Conservation (phyloP, 352 stramenopile species). For the Thalassiosira livingstoniorum region DNA sequence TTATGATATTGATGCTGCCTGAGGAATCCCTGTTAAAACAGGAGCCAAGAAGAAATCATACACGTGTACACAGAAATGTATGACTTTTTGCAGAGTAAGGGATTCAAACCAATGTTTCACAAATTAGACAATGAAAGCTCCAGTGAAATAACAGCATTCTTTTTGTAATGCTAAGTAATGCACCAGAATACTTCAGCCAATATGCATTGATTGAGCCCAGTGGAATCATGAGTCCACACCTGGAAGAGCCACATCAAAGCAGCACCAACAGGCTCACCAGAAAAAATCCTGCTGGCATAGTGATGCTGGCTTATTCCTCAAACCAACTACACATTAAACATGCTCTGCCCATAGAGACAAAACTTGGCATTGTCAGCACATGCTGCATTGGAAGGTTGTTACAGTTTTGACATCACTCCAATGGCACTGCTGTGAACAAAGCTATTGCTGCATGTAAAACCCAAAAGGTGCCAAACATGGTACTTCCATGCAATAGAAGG, state of each 20-base stretch:
- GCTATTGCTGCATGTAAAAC: slow-evolving; percentile 21
- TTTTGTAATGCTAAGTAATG: slow-evolving; percentile 10
- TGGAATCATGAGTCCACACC: slow-evolving; percentile 55
- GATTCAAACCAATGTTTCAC: slow-evolving; percentile 19
- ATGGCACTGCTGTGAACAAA: slow-evolving; percentile 11
- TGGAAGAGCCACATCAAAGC: slow-evolving; percentile 66
- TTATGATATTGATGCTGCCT: slow-evolving; percentile 4
- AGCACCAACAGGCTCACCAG: not conserved
- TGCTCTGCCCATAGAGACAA: not conserved
- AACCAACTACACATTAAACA: slow-evolving; percentile 9
- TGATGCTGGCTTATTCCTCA: slow-evolving; percentile 7
- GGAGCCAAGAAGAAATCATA: not conserved
- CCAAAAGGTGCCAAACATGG: slow-evolving; percentile 14
- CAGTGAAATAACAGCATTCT: slow-evolving; percentile 28
- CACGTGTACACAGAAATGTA: no score
- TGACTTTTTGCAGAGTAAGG: no score
- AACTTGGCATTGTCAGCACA: not conserved
- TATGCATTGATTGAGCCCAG: slow-evolving; percentile 53
- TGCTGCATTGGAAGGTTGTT: not conserved
- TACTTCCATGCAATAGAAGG: slow-evolving; percentile 7
- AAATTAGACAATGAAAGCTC: slow-evolving; percentile 55
- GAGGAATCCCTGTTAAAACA: slow-evolving; percentile 11
- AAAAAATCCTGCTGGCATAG: not conserved
- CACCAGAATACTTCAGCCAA: slow-evolving; percentile 31
- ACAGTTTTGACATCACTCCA: not conserved